These are phyloP conservation scores for Calonectria pseudoturangicola DNA, from an alignment of 2,329 filamentous ascomycete genomes.

Conservation along the genomic window DNA sequence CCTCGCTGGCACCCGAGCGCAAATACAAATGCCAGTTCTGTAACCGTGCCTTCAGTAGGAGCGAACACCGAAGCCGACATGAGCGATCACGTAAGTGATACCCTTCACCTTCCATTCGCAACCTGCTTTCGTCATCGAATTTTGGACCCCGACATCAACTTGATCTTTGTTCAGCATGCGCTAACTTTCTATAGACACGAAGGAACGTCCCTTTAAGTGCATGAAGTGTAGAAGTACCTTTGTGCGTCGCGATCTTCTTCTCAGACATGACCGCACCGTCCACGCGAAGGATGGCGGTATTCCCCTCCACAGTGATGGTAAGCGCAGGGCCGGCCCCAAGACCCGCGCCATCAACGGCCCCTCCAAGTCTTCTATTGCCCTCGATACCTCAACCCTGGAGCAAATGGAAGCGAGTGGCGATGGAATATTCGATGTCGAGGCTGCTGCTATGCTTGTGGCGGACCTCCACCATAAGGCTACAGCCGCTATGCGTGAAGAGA, in stretches of 20 bases:
- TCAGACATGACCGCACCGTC: slow-evolving; percentile 98
- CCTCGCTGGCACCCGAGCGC: slow-evolving; percentile 88
- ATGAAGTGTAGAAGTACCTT: slow-evolving; percentile 99
- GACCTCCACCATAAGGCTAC: slow-evolving; percentile 98
- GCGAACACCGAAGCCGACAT: slow-evolving; percentile 96
- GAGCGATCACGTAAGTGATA: slow-evolving; percentile 94
- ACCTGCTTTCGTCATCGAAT: slow-evolving; percentile 38
- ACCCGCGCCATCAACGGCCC: slow-evolving; percentile 77
- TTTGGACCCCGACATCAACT: slow-evolving; percentile 33
- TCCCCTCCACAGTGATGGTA: slow-evolving; percentile 94
- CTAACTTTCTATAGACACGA: slow-evolving; percentile 83
- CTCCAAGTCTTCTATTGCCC: slow-evolving; percentile 84
- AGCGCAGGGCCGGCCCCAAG: slow-evolving; percentile 86
- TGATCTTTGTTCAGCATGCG: slow-evolving; percentile 30
- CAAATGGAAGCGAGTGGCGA: slow-evolving; percentile 95
- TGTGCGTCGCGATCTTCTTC: slow-evolving; percentile 94
- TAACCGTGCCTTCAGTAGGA: slow-evolving; percentile 96
- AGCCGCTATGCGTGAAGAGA: slow-evolving; percentile 77
- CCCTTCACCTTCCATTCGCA: slow-evolving; percentile 33
- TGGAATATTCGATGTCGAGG: slow-evolving; percentile 95
- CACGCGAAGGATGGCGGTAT: slow-evolving; percentile 98
- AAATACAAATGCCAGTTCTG: slow-evolving; percentile 99
- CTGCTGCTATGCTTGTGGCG: slow-evolving; percentile 98
- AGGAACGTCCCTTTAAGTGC: slow-evolving; percentile 99
- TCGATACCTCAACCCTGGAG: slow-evolving; percentile 91